Evolutionary conservation across 805 yeast genomes (phyloP).

Genomic region (Monosporozyma yasuniensis): DNA sequence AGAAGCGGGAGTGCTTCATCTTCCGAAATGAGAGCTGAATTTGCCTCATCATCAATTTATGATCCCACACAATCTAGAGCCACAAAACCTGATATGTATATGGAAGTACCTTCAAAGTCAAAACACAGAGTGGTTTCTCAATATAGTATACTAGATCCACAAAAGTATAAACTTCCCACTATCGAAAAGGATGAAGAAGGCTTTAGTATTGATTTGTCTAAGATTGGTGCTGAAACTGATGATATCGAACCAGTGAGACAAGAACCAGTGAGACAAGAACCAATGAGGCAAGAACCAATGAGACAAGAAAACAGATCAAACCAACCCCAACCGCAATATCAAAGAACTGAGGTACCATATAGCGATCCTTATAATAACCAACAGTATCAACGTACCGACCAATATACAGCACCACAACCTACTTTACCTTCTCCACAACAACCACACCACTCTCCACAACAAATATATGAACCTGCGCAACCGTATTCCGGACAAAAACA

Average conservation of each 20-base stretch:
- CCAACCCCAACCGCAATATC: not conserved
- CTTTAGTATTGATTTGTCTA: constrained; percentile 15
- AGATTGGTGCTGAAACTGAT: constrained; percentile 5
- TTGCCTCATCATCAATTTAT: constrained; percentile 3
- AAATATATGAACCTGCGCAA: not conserved
- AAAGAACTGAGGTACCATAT: constrained; percentile 2
- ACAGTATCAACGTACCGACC: not conserved
- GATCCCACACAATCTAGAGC: not conserved
- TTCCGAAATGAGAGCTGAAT: not conserved
- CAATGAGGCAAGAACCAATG: too few relatives aligned
- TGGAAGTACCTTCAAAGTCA: not conserved
- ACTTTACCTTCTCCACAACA: not conserved
- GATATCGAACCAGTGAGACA: constrained; percentile 6
- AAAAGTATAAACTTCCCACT: constrained; percentile 19
- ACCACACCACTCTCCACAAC: not conserved
- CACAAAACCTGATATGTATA: not conserved
- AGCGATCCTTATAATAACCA: not conserved
- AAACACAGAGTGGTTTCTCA: constrained; percentile 8
- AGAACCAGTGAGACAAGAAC: constrained; percentile 4
- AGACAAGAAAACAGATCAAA: not conserved
- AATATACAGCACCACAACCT: not conserved
- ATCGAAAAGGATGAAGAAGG: constrained; percentile 18
- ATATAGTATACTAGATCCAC: constrained; percentile 10
- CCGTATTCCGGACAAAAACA: not conserved
- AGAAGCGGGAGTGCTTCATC: constrained; percentile 10